phyloP scores from a whole-genome alignment of 148 eudicot genomes.

The Salicornia ramosissima region DNA sequence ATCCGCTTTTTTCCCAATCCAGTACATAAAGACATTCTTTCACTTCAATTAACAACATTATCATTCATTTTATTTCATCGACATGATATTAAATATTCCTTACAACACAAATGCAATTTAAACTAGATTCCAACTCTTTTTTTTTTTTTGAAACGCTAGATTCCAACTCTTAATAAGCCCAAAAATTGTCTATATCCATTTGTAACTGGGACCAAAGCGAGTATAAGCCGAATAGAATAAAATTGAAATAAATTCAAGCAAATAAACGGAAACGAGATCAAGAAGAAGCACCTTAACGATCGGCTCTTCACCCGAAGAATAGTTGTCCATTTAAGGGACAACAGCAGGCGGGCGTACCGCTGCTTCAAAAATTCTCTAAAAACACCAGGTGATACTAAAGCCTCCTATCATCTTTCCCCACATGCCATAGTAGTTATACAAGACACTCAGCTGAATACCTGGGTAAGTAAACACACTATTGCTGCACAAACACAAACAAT shows the following conservation, averaged over 20 bases:
- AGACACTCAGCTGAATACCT: constrained; percentile 29
- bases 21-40: neutral
- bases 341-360: constrained; percentile 23
- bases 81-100: neutral
- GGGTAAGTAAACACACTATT: constrained; percentile 26
- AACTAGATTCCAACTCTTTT: neutral
- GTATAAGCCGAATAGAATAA: too few relatives aligned
- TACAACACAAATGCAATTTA: neutral
- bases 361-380: constrained; percentile 31
- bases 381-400: constrained; percentile 29
- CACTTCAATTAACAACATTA: neutral
- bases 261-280: too few relatives aligned
- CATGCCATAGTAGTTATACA: constrained; percentile 20
- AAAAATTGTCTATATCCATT: neutral
- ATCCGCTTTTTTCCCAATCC: neutral
- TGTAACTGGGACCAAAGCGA: too few relatives aligned
- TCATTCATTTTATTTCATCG: neutral
- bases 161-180: neutral
- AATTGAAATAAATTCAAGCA: too few relatives aligned
- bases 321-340: constrained; percentile 58
- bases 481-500: constrained; percentile 47
- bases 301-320: constrained; percentile 84
- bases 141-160: too few relatives aligned
- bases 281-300: constrained; percentile 51
- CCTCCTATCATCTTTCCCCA: constrained; percentile 34